These are phyloP conservation scores for Trichosanthes truncata DNA, from an alignment of 306 rosid species.

Conservation along the genomic window DNA sequence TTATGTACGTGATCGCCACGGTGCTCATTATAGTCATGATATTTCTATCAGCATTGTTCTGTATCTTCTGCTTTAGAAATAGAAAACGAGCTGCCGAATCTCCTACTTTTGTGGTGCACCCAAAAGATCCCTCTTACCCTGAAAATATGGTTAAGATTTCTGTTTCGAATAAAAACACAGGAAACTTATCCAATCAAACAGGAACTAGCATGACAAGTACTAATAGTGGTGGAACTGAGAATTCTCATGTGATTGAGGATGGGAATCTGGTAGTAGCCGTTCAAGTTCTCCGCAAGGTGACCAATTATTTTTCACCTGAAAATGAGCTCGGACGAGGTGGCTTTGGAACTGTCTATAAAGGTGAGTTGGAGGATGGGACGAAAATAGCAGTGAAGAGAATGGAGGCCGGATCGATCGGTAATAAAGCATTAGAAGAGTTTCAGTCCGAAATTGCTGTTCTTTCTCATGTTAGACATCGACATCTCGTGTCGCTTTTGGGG, in stretches of 20 bases:
- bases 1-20: not conserved
- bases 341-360: slow-evolving; percentile 80
- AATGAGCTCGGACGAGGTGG: slow-evolving; percentile 82
- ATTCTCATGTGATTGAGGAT: slow-evolving; percentile 35
- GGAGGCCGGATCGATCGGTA: slow-evolving; percentile 48
- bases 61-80: slow-evolving; percentile 29
- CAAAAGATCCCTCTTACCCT: slow-evolving; percentile 47
- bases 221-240: slow-evolving; percentile 42
- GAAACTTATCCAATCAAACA: slow-evolving; percentile 45
- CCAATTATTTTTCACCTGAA: slow-evolving; percentile 43
- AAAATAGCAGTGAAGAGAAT: slow-evolving; percentile 75
- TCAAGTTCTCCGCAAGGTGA: slow-evolving; percentile 60
- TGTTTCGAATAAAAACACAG: slow-evolving; percentile 30
- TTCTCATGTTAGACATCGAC: slow-evolving; percentile 72
- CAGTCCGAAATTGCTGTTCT: slow-evolving; percentile 69
- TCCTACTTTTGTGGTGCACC: slow-evolving; percentile 57
- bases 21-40: slow-evolving; percentile 1
- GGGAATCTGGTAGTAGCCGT: slow-evolving; percentile 51
- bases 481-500: slow-evolving; percentile 69
- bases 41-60: slow-evolving; percentile 27
- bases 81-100: slow-evolving; percentile 21
- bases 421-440: slow-evolving; percentile 68
- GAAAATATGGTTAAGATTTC: slow-evolving; percentile 43
- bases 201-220: slow-evolving; percentile 32
- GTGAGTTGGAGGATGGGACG: slow-evolving; percentile 71